Evolutionary conservation across 2,329 filamentous ascomycete species (phyloP).

Genomic region (Penicillium corylophilum): DNA sequence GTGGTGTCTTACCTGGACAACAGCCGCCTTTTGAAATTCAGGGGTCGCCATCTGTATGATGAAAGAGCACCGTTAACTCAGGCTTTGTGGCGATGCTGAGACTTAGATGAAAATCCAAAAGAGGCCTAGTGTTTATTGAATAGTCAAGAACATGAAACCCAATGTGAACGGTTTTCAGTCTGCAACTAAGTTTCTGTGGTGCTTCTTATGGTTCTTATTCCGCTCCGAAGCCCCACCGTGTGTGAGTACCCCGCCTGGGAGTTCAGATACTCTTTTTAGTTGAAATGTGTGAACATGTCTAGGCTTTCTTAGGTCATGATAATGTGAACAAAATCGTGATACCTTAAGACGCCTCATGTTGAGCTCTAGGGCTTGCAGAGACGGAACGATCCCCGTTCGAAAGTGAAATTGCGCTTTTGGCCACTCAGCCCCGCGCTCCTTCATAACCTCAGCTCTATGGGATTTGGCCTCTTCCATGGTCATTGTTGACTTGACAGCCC

Average conservation of each 20-base stretch:
- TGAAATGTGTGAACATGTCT: too few species aligned
- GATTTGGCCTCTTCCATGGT: slow-evolving; percentile 38
- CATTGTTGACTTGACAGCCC: slow-evolving; percentile 18
- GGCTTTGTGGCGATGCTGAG: neutral
- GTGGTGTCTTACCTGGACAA: neutral
- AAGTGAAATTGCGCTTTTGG: too few species aligned
- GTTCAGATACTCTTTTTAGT: too few species aligned
- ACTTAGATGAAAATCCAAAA: neutral
- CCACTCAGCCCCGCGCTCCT: slow-evolving; percentile 8
- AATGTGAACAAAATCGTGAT: too few species aligned
- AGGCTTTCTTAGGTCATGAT: too few species aligned
- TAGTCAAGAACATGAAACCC: neutral
- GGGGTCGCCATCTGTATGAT: neutral
- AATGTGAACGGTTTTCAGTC: neutral
- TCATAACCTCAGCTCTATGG: slow-evolving; percentile 29
- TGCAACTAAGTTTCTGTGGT: neutral
- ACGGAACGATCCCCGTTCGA: too few species aligned
- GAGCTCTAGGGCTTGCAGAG: too few species aligned
- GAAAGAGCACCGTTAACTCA: neutral
- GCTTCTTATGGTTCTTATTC: neutral
- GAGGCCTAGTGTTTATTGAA: neutral
- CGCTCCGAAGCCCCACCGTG: neutral
- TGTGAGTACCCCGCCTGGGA: neutral
- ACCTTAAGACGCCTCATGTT: too few species aligned
- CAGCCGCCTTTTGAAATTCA: neutral